Base-by-base conservation (phyloP, 371 early-diverging fungal genomes). In the Entomophthora muscae region DNA sequence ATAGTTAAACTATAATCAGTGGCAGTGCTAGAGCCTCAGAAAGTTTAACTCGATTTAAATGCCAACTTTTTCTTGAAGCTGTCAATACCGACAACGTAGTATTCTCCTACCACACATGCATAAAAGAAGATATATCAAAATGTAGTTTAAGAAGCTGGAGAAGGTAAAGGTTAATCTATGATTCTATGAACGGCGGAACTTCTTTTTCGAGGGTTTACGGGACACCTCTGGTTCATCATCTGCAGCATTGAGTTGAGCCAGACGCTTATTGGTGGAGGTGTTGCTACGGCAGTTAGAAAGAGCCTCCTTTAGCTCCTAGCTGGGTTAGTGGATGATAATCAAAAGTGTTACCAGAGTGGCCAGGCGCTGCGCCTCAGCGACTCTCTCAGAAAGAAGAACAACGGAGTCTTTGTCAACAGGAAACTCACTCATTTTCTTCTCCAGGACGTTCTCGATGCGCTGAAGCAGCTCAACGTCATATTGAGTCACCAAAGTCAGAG, bases 401-500 rank as follows among this genome's bases (percentile, higher is more conserved):
- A 94, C 91, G 5, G 82, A 86, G 32, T 86, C 85, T 69, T 93
- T 91, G 55, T 85, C 82, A 7, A 81, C 69, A n/a, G 89, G 89
- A 72, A 83, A 94, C 65, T 75, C 81, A 53, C 83, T 84, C 66
- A 96, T 72, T 70, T 93, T 91, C 69, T 84, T 91, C 53, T 79
- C 83, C 63, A 95, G 71, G 57, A 89, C 88, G 61, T 88, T 83
- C 72, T 96, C 96, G 57, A 96, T 90, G 51, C 95, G 82, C 71
- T 93, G 94, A 69, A 89, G 85, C 66, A 90, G 75, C 69, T 95
- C 95, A 10, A 95, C 86, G 70, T 96, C 96, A 68, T 95, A 94
- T 74, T 98, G 98, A 12, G 98, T 95, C 22, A 98, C 94, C 70
- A 99, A 84, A 7, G 97, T 94, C 27, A 98, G 75, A 0, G 95